Conservation (phyloP, 1,284 basidiomycete species). For the Hemileia vastatrix region DNA sequence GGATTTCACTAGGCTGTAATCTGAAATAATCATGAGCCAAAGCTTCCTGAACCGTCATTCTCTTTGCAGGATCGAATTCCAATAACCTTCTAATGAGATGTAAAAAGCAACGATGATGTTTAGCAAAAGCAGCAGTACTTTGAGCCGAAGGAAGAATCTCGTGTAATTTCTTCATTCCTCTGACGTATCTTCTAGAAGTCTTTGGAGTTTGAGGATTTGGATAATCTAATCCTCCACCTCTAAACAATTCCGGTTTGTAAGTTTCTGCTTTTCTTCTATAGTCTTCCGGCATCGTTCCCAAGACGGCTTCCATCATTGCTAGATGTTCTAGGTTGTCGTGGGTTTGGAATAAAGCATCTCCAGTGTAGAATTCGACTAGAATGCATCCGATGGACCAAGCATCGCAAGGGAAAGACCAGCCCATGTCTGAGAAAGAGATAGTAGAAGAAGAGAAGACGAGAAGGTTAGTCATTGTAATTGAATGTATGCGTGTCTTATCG, state of each 20-base stretch:
- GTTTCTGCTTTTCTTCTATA: conserved; percentile 41
- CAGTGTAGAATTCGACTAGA: conserved; percentile 43
- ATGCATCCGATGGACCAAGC: conserved; percentile 45
- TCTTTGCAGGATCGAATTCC: conserved; percentile 77
- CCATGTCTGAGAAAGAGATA: conserved; percentile 28
- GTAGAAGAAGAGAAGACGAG: not conserved
- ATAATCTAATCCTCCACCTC: conserved; percentile 36
- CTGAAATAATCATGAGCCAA: conserved; percentile 78
- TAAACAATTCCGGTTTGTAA: conserved; percentile 41
- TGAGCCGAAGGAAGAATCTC: conserved; percentile 31
- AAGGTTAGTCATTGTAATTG: not conserved
- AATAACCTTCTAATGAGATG: conserved; percentile 77
- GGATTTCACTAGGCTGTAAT: too few relatives aligned
- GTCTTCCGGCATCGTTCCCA: conserved; percentile 40
- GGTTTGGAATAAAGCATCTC: conserved; percentile 44
- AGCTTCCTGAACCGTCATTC: conserved; percentile 74
- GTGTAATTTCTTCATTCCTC: conserved; percentile 38
- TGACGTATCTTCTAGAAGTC: conserved; percentile 36
- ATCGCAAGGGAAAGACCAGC: conserved; percentile 44
- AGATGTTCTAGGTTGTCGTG: conserved; percentile 45
- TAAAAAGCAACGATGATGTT: conserved; percentile 69
- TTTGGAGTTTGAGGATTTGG: conserved; percentile 36
- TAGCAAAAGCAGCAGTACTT: conserved; percentile 27
- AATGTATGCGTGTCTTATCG: not conserved
- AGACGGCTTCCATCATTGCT: conserved; percentile 44